Evolutionary conservation across 1,284 basidiomycete species (phyloP), one percentile per base, ranked within the genome.

Genomic region (Microbotryum saponariae): DNA sequence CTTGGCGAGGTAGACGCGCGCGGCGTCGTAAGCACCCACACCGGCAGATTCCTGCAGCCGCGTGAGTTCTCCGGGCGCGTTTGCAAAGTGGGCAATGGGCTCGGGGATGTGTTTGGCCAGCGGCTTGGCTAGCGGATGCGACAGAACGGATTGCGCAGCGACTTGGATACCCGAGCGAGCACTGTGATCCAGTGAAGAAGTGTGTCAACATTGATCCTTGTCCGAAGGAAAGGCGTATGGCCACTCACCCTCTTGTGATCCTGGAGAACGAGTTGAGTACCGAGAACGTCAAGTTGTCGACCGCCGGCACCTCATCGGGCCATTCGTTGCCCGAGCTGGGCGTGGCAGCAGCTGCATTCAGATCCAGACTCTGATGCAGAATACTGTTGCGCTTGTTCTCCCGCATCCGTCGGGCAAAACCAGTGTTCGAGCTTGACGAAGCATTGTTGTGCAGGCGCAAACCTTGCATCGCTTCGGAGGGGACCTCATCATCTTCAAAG

Each of bases 71-170:
- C 68, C 68, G 2, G 63, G 63, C 1, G 66, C 68, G 51, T 85
- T 89, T 1, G 94, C 89, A 47, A 96, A 82, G 63, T 86, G 90
- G 67, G 82, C 83, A 51, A 94, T 89, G 0, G 92, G 91, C 65
- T 92, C 89, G 0, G 92, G 91, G 8, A 97, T 82, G 73, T 96
- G 91, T 5, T 92, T 92, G 0, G 96, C 82, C 44, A 97, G 92
- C 4, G 92, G 91, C 73, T 91, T 90, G 3, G 92, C 91, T 23
- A 96, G 82, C 0, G 91, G 91, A 72, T 96, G 92, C 0, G 89
- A 91, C 6, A 97, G 81, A 10, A 97, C 89, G 66, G 91, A 88
- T 73, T 92, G 90, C 1, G 89, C 91, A 1, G 89, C 87, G 74
- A 89, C 86, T 10, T 89, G 83, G 0, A 91, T 91, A 20, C 90